Evolutionary conservation across 1,284 basidiomycete species (phyloP).

Genomic region (Volvariella volvacea): DNA sequence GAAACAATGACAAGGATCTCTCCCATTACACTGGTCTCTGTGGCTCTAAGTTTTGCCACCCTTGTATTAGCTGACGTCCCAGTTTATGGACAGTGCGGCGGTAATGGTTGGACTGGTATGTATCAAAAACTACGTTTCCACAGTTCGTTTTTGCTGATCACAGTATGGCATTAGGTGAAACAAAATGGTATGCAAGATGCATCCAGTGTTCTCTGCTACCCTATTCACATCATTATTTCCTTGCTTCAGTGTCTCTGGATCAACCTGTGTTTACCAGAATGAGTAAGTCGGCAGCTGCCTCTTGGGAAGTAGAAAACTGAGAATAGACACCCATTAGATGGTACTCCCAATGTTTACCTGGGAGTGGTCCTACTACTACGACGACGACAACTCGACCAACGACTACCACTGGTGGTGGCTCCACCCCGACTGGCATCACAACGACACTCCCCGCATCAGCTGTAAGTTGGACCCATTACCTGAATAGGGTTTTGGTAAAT

Average conservation of each 20-base stretch:
- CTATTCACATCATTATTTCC: background rate
- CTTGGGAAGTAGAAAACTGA: no score
- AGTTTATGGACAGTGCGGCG: constrained; percentile 16
- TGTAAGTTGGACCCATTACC: constrained; percentile 12
- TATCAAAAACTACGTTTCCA: no score
- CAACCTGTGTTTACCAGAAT: constrained; percentile 14
- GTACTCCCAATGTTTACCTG: constrained; percentile 7
- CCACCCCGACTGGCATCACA: constrained; percentile 14
- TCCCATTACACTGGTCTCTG: background rate
- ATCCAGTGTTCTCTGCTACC: background rate
- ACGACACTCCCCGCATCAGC: constrained; percentile 18
- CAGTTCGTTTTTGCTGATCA: constrained; percentile 3
- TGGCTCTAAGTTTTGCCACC: background rate
- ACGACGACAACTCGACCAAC: constrained; percentile 9
- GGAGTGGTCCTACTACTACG: constrained; percentile 11
- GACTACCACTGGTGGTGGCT: constrained; percentile 8
- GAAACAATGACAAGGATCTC: background rate
- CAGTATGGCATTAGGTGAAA: constrained; percentile 10
- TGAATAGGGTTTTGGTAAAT: background rate
- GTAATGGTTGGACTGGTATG: constrained; percentile 14
- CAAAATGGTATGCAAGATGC: constrained; percentile 13
- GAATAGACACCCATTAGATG: no score
- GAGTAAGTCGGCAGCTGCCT: constrained; percentile 6
- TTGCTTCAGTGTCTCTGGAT: constrained; percentile 13
- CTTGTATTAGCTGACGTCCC: constrained; percentile 17